Evolutionary conservation across 148 eudicot species (phyloP).

Genomic region (Drosera capensis): DNA sequence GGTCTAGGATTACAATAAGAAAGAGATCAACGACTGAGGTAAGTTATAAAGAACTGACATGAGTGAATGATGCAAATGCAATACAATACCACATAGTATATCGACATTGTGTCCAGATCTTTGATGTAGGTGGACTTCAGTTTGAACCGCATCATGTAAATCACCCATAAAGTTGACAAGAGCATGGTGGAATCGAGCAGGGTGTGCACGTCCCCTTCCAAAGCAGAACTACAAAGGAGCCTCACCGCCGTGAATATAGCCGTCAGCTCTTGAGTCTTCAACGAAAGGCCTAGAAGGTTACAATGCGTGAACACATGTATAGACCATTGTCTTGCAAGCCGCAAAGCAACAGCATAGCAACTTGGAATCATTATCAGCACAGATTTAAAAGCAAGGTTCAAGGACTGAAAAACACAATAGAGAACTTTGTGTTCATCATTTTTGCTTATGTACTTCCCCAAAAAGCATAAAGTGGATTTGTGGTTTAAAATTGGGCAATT

Average conservation of each 20-base stretch:
- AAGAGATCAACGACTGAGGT: background rate
- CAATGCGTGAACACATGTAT: background rate
- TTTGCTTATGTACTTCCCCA: too few species aligned
- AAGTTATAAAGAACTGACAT: background rate
- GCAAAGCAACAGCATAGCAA: background rate
- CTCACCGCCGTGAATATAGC: constrained; percentile 46
- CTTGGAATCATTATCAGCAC: background rate
- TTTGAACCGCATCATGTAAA: constrained; percentile 78
- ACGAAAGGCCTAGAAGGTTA: constrained; percentile 47
- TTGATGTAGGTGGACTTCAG: constrained; percentile 45
- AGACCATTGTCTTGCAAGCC: background rate
- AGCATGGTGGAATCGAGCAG: constrained; percentile 48
- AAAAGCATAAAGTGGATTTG: too few species aligned
- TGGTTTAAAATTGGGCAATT: too few species aligned
- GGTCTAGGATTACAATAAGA: too few species aligned
- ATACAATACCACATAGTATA: constrained; percentile 48
- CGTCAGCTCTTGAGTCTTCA: constrained; percentile 80
- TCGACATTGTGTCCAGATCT: constrained; percentile 53
- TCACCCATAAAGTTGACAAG: constrained; percentile 65
- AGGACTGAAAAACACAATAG: too few species aligned
- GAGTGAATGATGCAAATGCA: background rate
- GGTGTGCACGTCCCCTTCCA: constrained; percentile 51
- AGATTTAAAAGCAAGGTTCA: too few species aligned
- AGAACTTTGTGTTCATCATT: too few species aligned
- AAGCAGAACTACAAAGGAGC: constrained; percentile 25